A percentile compares a stretch with the other conserved stretches of the same genome.
phyloP scores from a whole-genome alignment of 164 flowering plant genomes.

The Umbellularia californica region DNA sequence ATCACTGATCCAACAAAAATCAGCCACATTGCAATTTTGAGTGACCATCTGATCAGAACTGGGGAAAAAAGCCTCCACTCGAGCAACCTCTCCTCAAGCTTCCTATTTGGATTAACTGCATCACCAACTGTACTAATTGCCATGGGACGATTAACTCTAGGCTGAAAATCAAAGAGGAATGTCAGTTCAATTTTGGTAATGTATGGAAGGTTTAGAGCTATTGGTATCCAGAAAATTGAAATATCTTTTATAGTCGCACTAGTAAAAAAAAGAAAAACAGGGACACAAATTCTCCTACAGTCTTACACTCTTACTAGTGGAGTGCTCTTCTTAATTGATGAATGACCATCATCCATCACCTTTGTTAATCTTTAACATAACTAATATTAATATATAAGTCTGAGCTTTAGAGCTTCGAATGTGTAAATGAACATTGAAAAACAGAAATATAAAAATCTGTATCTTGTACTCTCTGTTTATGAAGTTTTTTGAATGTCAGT shows the following conservation, averaged over 20 bases:
- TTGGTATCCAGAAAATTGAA: too few species aligned
- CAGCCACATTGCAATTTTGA: conserved; percentile 56
- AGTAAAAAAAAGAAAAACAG: background rate
- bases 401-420: too few species aligned
- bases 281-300: background rate
- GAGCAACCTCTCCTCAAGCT: background rate
- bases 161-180: background rate
- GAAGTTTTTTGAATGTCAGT: too few species aligned
- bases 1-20: conserved; percentile 54
- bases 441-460: too few species aligned
- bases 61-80: conserved; percentile 17
- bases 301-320: background rate
- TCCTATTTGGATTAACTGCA: conserved; percentile 28
- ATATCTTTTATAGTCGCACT: background rate
- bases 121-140: conserved; percentile 21
- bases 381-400: too few species aligned
- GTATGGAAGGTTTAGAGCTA: background rate
- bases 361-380: too few species aligned
- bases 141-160: conserved; percentile 16
- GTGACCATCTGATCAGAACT: conserved; percentile 36
- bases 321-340: background rate
- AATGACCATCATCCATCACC: too few species aligned
- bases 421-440: too few species aligned
- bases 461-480: too few species aligned
- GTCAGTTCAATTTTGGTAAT: background rate